Conservation (phyloP, 2,329 filamentous ascomycete species). For the Nemania serpens region DNA sequence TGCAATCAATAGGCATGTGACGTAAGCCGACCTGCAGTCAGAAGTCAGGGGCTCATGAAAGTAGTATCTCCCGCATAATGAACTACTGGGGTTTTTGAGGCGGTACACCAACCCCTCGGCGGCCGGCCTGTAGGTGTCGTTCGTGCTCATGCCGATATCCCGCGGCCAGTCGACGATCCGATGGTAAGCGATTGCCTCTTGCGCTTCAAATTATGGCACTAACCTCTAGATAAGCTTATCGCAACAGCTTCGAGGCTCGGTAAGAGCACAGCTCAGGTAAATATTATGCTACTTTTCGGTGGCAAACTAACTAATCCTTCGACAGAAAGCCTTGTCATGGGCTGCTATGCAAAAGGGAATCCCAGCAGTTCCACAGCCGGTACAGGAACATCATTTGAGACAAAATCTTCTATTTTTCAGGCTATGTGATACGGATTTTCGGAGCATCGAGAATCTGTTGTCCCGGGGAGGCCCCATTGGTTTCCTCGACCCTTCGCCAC, state of each 20-base stretch:
- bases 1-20: slow-evolving; percentile 21
- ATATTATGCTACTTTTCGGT: background rate
- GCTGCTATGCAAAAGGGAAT: slow-evolving; percentile 24
- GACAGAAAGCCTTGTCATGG: slow-evolving; percentile 20
- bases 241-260: slow-evolving; percentile 16
- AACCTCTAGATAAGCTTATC: slow-evolving; percentile 13
- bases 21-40: slow-evolving; percentile 10
- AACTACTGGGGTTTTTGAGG: slow-evolving; percentile 22
- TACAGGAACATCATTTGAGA: slow-evolving; percentile 19
- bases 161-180: slow-evolving; percentile 23
- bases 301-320: slow-evolving; percentile 7
- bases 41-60: slow-evolving; percentile 5
- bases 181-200: slow-evolving; percentile 13
- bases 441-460: slow-evolving; percentile 17
- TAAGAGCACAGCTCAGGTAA: slow-evolving; percentile 22
- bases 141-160: slow-evolving; percentile 15
- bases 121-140: slow-evolving; percentile 26
- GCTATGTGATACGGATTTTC: slow-evolving; percentile 17
- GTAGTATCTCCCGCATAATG: slow-evolving; percentile 26
- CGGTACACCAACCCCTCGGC: slow-evolving; percentile 25
- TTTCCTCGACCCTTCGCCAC: slow-evolving; percentile 22
- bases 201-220: slow-evolving; percentile 12
- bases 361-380: slow-evolving; percentile 21
- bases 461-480: slow-evolving; percentile 18
- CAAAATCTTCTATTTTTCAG: slow-evolving; percentile 19